Conservation (phyloP, 1,284 basidiomycete species). For the Ceratorhiza oryzae-sativae region DNA sequence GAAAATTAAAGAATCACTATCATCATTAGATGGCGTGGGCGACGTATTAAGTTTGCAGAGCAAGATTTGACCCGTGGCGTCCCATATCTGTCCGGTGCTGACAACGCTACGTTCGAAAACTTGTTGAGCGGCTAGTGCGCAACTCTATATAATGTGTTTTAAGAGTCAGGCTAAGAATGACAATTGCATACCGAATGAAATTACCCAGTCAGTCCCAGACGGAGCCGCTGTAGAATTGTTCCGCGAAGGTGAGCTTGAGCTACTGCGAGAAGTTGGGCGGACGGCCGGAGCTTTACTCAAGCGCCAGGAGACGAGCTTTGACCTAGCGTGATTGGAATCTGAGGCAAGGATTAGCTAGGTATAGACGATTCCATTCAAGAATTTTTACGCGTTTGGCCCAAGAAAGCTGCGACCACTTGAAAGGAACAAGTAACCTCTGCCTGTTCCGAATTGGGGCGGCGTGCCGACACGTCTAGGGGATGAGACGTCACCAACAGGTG, state of each 20-base stretch:
- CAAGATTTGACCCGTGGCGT: slow-evolving; percentile 27
- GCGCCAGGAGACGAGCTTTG: slow-evolving; percentile 17
- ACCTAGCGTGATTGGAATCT: background rate
- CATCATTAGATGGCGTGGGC: background rate
- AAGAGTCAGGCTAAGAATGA: background rate
- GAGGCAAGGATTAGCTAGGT: background rate
- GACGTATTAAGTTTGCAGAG: slow-evolving; percentile 12
- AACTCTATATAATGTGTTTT: background rate
- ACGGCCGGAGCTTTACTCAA: background rate
- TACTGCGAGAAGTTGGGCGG: background rate
- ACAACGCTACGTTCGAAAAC: slow-evolving; percentile 4
- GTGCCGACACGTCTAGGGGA: slow-evolving; percentile 35
- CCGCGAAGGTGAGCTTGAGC: slow-evolving; percentile 20
- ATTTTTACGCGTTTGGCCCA: background rate
- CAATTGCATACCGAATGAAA: background rate
- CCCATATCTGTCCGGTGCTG: slow-evolving; percentile 24
- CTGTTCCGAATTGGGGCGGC: background rate
- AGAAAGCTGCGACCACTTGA: slow-evolving; percentile 29
- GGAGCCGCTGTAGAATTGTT: background rate
- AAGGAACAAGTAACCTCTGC: slow-evolving; percentile 28
- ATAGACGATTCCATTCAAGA: background rate
- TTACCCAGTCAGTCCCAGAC: slow-evolving; percentile 17
- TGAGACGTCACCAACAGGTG: slow-evolving; percentile 59
- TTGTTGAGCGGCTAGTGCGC: background rate
- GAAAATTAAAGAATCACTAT: background rate